Conservation (phyloP, 805 yeast species). For the Candida andamanensis region DNA sequence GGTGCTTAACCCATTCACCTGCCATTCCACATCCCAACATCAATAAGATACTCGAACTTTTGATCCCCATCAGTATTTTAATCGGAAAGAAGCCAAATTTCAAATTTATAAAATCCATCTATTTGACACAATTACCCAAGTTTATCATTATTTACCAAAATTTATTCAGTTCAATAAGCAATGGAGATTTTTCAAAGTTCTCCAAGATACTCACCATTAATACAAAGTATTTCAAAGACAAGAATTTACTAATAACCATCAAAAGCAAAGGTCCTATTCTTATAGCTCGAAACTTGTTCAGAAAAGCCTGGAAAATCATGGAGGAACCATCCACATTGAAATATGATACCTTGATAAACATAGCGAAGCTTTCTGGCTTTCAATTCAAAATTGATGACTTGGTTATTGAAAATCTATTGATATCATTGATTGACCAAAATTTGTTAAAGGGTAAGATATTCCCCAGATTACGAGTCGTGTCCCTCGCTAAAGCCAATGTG, state of each 20-base stretch:
- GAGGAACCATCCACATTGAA: conserved; percentile 23
- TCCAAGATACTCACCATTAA: conserved; percentile 26
- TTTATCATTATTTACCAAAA: conserved; percentile 30
- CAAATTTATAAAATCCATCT: conserved; percentile 10
- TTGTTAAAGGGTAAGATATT: conserved; percentile 49
- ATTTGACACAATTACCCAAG: conserved; percentile 8
- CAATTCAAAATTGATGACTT: conserved; percentile 21
- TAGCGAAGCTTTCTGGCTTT: conserved; percentile 13
- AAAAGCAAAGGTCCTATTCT: conserved; percentile 42
- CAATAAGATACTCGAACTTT: conserved; percentile 38
- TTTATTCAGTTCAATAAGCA: conserved; percentile 30
- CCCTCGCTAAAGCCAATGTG: conserved; percentile 39
- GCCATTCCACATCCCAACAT: conserved; percentile 26
- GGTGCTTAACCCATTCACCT: conserved; percentile 45
- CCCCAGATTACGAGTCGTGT: conserved; percentile 33
- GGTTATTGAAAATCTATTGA: conserved; percentile 45
- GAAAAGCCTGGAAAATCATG: conserved; percentile 24
- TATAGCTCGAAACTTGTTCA: conserved; percentile 42
- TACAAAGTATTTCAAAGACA: conserved; percentile 27
- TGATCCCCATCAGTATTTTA: conserved; percentile 49
- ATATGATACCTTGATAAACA: conserved; percentile 21
- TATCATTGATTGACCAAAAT: conserved; percentile 50
- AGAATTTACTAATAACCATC: conserved; percentile 39
- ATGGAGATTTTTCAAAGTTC: conserved; percentile 40
- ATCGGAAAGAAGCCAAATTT: conserved; percentile 50